Percentiles rank a stretch among this genome's conserved stretches.
Evolutionary conservation across 352 stramenopile species (phyloP).

Genomic region (Phytophthora sojae): DNA sequence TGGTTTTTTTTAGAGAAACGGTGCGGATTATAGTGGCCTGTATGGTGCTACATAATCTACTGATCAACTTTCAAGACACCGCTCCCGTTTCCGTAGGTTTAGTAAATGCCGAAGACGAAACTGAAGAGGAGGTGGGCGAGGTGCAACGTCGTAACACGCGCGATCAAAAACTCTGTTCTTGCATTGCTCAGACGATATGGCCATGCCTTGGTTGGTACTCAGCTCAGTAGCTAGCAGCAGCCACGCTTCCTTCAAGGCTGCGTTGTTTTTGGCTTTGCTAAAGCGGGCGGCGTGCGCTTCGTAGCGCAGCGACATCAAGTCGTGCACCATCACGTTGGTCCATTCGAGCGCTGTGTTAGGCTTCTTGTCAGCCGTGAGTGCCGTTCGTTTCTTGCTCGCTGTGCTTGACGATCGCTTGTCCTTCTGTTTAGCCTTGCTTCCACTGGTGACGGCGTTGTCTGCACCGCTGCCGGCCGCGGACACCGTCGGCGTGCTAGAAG

Average conservation of each 20-base stretch:
- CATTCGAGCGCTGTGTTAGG: conserved; percentile 6
- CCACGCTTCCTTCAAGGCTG: conserved; percentile 1
- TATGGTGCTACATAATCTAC: conserved; percentile 17
- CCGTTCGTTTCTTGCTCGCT: background rate
- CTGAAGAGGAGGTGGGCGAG: background rate
- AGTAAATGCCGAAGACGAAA: background rate
- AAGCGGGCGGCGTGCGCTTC: conserved; percentile 14
- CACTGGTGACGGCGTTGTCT: background rate
- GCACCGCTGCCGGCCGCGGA: background rate
- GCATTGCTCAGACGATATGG: conserved; percentile 9
- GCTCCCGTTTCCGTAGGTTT: background rate
- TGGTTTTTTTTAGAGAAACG: conserved; percentile 5
- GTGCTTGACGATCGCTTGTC: background rate
- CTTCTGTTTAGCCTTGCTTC: background rate
- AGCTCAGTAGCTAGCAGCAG: conserved; percentile 14
- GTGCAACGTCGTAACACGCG: background rate
- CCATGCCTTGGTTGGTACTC: conserved; percentile 3
- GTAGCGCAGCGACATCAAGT: conserved; percentile 15
- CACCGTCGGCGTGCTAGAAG: background rate
- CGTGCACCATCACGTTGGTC: conserved; percentile 11
- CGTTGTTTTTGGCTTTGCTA: conserved; percentile 17
- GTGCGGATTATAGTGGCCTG: conserved; percentile 11
- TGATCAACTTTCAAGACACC: conserved; percentile 18
- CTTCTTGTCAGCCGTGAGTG: background rate
- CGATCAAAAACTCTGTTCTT: conserved; percentile 5